phyloP scores from a whole-genome alignment of 164 flowering plant genomes.

The Vitis labrusca region DNA sequence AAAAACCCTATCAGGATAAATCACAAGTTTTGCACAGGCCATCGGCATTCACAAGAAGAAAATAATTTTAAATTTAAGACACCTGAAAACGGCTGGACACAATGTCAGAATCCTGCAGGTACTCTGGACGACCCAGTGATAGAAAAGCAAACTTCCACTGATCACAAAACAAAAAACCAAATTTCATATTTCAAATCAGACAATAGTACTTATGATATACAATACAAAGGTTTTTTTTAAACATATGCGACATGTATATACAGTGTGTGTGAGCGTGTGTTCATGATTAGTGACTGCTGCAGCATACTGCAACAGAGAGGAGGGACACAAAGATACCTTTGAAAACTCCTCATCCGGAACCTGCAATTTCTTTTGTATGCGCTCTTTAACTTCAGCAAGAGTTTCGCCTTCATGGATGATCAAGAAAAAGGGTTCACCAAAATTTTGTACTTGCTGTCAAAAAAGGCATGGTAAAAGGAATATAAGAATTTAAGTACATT shows the following conservation, averaged over 20 bases:
- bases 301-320: background rate
- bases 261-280: too few relatives aligned
- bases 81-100: conserved; percentile 92
- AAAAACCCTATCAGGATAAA: background rate
- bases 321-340: conserved; percentile 51
- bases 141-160: conserved; percentile 97
- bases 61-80: background rate
- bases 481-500: background rate
- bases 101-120: conserved; percentile 74
- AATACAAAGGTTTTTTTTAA: too few relatives aligned
- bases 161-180: background rate
- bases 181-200: background rate
- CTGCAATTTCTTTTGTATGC: conserved; percentile 89
- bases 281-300: too few relatives aligned
- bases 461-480: background rate
- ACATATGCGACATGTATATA: too few relatives aligned
- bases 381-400: conserved; percentile 76
- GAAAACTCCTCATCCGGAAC: conserved; percentile 91
- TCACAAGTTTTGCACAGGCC: background rate
- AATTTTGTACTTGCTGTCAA: conserved; percentile 88
- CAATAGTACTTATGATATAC: background rate
- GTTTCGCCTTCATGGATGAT: conserved; percentile 93
- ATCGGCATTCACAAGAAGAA: background rate
- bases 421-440: conserved; percentile 97
- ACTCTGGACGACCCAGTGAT: conserved; percentile 86